Conservation (phyloP, 768 basidiomycete genomes). For the Suillus placidus region DNA sequence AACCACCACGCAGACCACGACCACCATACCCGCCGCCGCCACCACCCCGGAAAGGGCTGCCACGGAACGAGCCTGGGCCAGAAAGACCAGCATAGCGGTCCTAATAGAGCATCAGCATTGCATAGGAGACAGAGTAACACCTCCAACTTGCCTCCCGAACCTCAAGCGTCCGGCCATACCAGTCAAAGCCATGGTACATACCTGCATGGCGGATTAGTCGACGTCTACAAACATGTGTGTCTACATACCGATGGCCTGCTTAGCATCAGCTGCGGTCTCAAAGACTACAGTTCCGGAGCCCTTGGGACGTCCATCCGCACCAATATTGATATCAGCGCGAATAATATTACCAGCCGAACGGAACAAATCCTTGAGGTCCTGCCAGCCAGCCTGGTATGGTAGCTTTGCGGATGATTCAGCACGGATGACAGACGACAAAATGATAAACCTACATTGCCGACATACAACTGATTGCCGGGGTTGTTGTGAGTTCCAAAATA, state of each 20-base stretch:
- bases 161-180: constrained; percentile 95
- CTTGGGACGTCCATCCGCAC: constrained; percentile 89
- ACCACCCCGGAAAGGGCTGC: constrained; percentile 42
- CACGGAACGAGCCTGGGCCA: constrained; percentile 60
- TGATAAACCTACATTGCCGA: constrained; percentile 74
- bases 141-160: constrained; percentile 78
- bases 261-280: constrained; percentile 87
- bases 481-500: constrained; percentile 56
- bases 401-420: constrained; percentile 50
- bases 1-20: constrained; percentile 53
- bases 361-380: constrained; percentile 97
- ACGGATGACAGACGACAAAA: background rate
- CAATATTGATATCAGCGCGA: constrained; percentile 94
- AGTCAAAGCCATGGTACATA: constrained; percentile 97
- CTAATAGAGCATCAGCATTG: constrained; percentile 37
- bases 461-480: constrained; percentile 91
- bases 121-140: background rate
- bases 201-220: constrained; percentile 43
- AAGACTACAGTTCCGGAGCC: constrained; percentile 98
- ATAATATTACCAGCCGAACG: constrained; percentile 93
- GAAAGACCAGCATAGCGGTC: constrained; percentile 89
- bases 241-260: constrained; percentile 84
- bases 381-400: constrained; percentile 98
- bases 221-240: background rate
- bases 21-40: constrained; percentile 40